phyloP scores from a whole-genome alignment of 768 basidiomycete species.

The Boletellus ananas region DNA sequence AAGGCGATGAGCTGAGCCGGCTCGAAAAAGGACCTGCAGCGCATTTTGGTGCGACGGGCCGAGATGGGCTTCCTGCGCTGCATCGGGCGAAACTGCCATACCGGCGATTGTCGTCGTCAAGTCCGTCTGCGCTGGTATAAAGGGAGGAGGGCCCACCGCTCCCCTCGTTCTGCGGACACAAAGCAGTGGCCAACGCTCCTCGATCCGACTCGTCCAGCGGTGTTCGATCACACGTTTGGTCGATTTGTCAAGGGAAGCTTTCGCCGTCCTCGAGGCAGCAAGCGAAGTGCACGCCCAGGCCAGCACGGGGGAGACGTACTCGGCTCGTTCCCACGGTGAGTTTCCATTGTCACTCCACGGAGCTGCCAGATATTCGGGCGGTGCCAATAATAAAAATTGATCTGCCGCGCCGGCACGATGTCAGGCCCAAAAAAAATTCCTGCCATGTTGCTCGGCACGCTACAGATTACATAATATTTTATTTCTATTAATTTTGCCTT shows the following conservation, averaged over 20 bases:
- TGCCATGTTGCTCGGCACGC: conserved; percentile 26
- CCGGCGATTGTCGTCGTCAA: conserved; percentile 16
- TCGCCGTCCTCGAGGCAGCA: conserved; percentile 32
- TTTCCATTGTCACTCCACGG: conserved; percentile 30
- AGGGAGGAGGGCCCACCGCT: conserved; percentile 4
- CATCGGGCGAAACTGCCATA: conserved; percentile 12
- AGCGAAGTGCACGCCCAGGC: conserved; percentile 24
- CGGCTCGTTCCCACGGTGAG: conserved; percentile 28
- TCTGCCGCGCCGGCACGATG: conserved; percentile 23
- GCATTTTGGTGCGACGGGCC: conserved; percentile 8
- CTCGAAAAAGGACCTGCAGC: conserved; percentile 5
- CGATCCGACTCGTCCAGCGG: conserved; percentile 9
- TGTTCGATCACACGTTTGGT: conserved; percentile 22
- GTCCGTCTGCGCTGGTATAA: conserved; percentile 16
- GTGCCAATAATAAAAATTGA: conserved; percentile 28
- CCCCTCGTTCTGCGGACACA: not conserved
- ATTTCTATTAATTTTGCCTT: not conserved
- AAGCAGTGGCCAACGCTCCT: conserved; percentile 12
- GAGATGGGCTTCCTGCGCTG: not conserved
- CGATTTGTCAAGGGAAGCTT: conserved; percentile 19
- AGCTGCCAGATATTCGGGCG: conserved; percentile 20
- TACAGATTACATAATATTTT: conserved; percentile 13
- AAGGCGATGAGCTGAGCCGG: conserved; percentile 18
- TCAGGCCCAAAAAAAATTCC: conserved; percentile 17
- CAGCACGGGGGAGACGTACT: conserved; percentile 12